Evolutionary conservation across 140 eudicot species (phyloP).

Genomic region (Oenanthe javanica): DNA sequence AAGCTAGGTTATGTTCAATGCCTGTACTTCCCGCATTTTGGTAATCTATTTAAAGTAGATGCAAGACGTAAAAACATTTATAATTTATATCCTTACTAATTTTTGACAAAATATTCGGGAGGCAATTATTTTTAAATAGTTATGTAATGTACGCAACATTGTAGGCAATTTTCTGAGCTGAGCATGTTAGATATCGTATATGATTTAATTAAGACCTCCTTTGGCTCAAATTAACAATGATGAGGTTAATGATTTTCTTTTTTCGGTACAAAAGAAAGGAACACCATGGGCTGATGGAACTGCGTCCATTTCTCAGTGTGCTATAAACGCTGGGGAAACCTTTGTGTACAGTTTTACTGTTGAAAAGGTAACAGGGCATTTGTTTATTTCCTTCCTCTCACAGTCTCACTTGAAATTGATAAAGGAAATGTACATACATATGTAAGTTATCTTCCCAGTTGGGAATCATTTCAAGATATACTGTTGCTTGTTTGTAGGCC

Average conservation of each 20-base stretch:
- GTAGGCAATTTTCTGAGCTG: too few relatives aligned
- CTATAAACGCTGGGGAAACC: conserved; percentile 5
- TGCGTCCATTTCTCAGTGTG: conserved; percentile 6
- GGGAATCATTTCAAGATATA: background rate
- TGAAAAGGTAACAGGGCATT: background rate
- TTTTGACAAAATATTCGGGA: too few relatives aligned
- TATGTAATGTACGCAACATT: too few relatives aligned
- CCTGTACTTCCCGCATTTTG: background rate
- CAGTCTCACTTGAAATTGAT: too few relatives aligned
- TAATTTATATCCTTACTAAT: too few relatives aligned
- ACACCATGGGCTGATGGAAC: conserved; percentile 8
- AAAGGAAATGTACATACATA: background rate
- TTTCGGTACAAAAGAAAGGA: background rate
- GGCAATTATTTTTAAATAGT: too few relatives aligned
- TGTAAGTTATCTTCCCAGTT: background rate
- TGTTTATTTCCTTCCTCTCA: background rate
- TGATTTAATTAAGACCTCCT: background rate
- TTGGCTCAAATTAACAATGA: background rate
- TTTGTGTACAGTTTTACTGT: background rate
- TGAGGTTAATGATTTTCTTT: background rate
- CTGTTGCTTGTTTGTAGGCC: background rate
- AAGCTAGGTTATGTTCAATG: background rate
- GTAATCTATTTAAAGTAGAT: too few relatives aligned
- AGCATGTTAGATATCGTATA: background rate
- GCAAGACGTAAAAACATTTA: too few relatives aligned